Evolutionary conservation across 2,329 filamentous ascomycete species (phyloP), one percentile per base, ranked within the genome.

Genomic region (Trichophyton mentagrophytes): DNA sequence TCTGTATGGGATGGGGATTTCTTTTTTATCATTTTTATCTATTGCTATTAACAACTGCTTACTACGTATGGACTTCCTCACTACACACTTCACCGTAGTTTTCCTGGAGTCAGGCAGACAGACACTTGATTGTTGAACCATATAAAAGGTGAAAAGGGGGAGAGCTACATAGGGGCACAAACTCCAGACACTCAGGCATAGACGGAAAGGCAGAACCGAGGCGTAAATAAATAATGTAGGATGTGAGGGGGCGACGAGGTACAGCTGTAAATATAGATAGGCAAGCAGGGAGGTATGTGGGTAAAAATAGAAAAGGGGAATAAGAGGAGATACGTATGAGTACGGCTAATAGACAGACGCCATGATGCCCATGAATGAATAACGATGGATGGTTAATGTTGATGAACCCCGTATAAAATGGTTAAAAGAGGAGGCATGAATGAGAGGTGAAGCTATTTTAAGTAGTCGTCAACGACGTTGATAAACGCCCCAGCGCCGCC

Each of bases 401-500:
- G n/a, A 44, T 42, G 15, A 44, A 17, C 7, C 40, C 40, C 40
- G n/a, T 17, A 44, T 44, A 17, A 44, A 44, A 44, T n/a, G 40
- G 40, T 17, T n/a, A n/a, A n/a, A 17, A 17, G 13, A 7, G 17
- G 17, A 17, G 17, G 27, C 7, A 30, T 0, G 17, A 30, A 53
- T 13, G 13, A 53, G 25, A 53, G 22, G 5, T 13, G 49, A 25
- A 33, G 11, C 90, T 87, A 1, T 86, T 81, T 67, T 63, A 75
- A 66, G 70, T 73, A 72, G 65, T 82, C 80, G 67, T 79, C 76
- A 61, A 77, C 72, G 61, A 88, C 80, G 72, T 88, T 92, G 67
- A 96, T 82, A 71, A 97, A 91, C 33, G 90, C 86, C 42, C 88
- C 90, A 9, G 87, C 81, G 36, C 90, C 88, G 61, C 91, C 90